These are phyloP conservation scores for Stemphylium vesicarium DNA, from an alignment of 2,329 filamentous ascomycete genomes.

Conservation along the genomic window DNA sequence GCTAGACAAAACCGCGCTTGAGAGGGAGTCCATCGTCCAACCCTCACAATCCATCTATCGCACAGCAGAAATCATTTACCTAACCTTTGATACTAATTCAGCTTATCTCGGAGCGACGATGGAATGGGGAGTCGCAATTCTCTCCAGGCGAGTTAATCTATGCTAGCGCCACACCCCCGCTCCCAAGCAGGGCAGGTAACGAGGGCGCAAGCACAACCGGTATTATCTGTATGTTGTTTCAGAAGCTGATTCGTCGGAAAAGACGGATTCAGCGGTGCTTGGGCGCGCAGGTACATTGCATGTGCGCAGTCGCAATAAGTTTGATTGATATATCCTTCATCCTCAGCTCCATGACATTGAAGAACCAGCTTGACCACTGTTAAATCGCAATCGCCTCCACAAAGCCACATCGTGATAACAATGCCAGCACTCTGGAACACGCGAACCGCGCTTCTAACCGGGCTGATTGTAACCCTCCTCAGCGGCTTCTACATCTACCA, in stretches of 20 bases:
- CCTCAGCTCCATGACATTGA: not conserved
- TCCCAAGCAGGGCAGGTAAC: constrained; percentile 3
- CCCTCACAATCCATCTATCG: not conserved
- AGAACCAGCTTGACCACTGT: not conserved
- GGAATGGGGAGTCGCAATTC: not conserved
- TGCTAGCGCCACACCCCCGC: constrained; percentile 7
- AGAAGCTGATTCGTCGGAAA: constrained; percentile 3
- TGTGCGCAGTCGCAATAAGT: too few species aligned
- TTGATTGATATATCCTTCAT: not conserved
- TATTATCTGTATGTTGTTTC: not conserved
- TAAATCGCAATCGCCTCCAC: too few species aligned
- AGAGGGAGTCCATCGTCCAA: not conserved
- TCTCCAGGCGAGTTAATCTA: not conserved
- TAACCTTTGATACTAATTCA: not conserved
- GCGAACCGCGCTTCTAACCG: constrained; percentile 35
- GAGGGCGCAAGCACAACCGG: not conserved
- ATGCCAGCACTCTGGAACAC: constrained; percentile 35
- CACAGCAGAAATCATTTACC: not conserved
- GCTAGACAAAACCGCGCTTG: not conserved
- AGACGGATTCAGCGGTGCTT: not conserved
- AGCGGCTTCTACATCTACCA: constrained; percentile 40
- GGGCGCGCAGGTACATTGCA: not conserved
- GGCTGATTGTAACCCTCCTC: constrained; percentile 33
- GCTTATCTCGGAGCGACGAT: not conserved
- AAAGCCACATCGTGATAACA: not conserved